A percentile compares a stretch with the other conserved stretches of the same genome.
These are phyloP conservation scores for Zymoseptoria crescenta DNA, from an alignment of 2,329 filamentous ascomycete species.

Conservation along the genomic window DNA sequence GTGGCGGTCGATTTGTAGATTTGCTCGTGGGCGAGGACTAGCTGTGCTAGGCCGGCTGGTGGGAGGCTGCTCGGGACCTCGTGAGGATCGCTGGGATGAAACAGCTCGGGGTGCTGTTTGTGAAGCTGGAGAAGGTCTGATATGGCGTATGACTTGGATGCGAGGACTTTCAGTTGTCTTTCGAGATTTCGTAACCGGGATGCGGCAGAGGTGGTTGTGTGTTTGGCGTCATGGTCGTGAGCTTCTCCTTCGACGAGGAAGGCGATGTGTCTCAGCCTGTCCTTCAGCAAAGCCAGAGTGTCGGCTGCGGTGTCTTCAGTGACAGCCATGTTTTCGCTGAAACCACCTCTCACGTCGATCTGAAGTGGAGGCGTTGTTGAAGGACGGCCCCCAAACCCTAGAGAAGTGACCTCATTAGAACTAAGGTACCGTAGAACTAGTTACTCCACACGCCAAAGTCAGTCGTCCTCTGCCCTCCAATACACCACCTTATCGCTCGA, in stretches of 20 bases:
- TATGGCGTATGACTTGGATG: slow-evolving; percentile 33
- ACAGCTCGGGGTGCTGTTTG: slow-evolving; percentile 36
- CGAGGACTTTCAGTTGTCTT: slow-evolving; percentile 30
- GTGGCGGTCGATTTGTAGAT: slow-evolving; percentile 36
- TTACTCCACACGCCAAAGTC: neutral
- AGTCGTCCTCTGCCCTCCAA: neutral
- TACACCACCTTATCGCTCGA: neutral
- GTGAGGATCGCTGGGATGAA: slow-evolving; percentile 17
- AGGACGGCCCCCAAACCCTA: neutral
- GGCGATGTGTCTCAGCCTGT: slow-evolving; percentile 37
- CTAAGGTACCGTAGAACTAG: neutral
- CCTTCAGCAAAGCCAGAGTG: slow-evolving; percentile 39
- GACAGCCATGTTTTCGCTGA: slow-evolving; percentile 2
- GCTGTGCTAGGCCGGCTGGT: slow-evolving; percentile 22
- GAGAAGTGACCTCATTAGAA: neutral
- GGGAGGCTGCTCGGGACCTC: slow-evolving; percentile 19
- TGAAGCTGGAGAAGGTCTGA: slow-evolving; percentile 34
- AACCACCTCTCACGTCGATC: neutral
- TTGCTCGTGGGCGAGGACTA: slow-evolving; percentile 39
- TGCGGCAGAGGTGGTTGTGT: slow-evolving; percentile 12
- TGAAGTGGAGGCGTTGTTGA: neutral
- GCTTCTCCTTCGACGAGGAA: slow-evolving; percentile 34
- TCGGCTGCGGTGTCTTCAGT: slow-evolving; percentile 11
- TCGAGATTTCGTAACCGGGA: slow-evolving; percentile 23
- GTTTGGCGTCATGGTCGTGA: neutral